phyloP scores from a whole-genome alignment of 805 yeast genomes.

The Candida koratica region DNA sequence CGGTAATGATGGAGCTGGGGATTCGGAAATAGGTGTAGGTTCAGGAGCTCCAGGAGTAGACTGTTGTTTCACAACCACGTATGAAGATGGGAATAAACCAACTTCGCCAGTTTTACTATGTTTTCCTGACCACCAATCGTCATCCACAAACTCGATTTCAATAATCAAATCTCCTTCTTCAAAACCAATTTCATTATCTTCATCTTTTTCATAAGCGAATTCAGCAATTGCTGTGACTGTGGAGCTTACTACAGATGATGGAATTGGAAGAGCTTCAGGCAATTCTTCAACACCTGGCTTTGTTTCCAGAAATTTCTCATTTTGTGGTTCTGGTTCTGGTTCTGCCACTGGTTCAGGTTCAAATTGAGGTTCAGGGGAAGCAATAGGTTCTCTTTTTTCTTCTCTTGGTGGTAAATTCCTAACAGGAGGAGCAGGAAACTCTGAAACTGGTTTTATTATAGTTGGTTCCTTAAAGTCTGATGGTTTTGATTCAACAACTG shows the following conservation, averaged over 20 bases:
- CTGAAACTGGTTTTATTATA: conserved; percentile 9
- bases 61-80: conserved; percentile 39
- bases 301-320: no score
- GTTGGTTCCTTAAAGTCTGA: conserved; percentile 5
- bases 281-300: conserved; percentile 5
- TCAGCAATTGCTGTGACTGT: conserved; percentile 63
- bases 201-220: conserved; percentile 74
- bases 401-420: conserved; percentile 9
- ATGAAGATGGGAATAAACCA: conserved; percentile 57
- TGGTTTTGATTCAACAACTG: conserved; percentile 3
- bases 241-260: conserved; percentile 1
- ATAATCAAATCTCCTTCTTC: conserved; percentile 62
- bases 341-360: conserved; percentile 4
- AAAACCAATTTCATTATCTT: conserved; percentile 69
- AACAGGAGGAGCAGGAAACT: conserved; percentile 12
- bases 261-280: conserved; percentile 8
- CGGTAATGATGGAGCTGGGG: conserved; percentile 9
- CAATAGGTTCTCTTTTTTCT: conserved; percentile 3
- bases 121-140: conserved; percentile 65
- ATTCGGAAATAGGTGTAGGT: conserved; percentile 1
- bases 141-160: conserved; percentile 67
- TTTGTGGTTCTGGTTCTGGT: conserved; percentile 11
- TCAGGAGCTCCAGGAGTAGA: conserved; percentile 11
- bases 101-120: conserved; percentile 40
- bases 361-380: conserved; percentile 2